Evolutionary conservation across 2,329 filamentous ascomycete species (phyloP).

Genomic region (Paraphoma chrysanthemicola): DNA sequence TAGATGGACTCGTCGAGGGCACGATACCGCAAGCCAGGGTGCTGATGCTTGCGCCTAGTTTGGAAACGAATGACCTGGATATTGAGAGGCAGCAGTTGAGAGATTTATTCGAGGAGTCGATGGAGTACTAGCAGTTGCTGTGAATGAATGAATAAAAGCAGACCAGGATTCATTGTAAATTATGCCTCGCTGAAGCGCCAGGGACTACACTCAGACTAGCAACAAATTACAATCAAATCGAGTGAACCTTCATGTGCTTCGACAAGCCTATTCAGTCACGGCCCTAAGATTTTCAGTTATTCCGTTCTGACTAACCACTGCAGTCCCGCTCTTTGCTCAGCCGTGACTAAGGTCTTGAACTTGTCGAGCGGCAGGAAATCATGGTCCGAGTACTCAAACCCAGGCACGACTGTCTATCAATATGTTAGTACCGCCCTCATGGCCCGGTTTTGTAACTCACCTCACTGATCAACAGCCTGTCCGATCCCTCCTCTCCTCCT

Average conservation of each 20-base stretch:
- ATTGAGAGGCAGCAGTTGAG: slow-evolving; percentile 58
- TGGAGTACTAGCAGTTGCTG: slow-evolving; percentile 39
- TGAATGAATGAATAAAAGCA: neutral
- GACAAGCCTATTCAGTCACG: no score
- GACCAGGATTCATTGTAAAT: neutral
- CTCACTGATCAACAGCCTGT: slow-evolving; percentile 70
- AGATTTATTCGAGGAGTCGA: slow-evolving; percentile 56
- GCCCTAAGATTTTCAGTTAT: neutral
- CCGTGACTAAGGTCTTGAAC: slow-evolving; percentile 58
- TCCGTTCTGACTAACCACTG: slow-evolving; percentile 49
- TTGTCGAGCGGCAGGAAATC: slow-evolving; percentile 64
- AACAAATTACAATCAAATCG: no score
- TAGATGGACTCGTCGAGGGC: slow-evolving; percentile 88
- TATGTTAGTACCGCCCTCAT: neutral
- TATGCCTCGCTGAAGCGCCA: no score
- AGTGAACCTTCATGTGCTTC: no score
- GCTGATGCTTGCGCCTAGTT: slow-evolving; percentile 84
- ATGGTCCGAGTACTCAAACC: slow-evolving; percentile 72
- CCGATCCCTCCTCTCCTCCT: slow-evolving; percentile 50
- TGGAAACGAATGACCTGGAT: slow-evolving; percentile 60
- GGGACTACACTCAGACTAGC: no score
- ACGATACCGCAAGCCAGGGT: slow-evolving; percentile 93
- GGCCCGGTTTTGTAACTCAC: slow-evolving; percentile 26
- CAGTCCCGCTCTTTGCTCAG: slow-evolving; percentile 58
- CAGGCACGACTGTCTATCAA: slow-evolving; percentile 66